Percentiles rank a stretch among this genome's conserved stretches.
Conservation (phyloP, 805 yeast genomes). For the Wickerhamiella sergipiensis region DNA sequence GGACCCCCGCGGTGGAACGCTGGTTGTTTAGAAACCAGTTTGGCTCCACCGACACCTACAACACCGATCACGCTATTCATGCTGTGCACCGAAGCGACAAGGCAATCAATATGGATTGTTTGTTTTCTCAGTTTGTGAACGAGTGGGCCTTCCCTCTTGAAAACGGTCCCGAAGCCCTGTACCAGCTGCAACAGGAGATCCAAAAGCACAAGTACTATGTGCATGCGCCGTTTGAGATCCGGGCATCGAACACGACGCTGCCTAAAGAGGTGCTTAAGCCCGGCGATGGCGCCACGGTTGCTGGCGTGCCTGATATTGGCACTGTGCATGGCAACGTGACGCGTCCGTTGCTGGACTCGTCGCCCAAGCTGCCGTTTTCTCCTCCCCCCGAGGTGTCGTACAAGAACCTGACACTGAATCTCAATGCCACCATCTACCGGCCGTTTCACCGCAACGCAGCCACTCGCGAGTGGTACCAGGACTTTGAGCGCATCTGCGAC, state of each 20-base stretch:
- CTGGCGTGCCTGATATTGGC: conserved; percentile 30
- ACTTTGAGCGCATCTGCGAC: conserved; percentile 66
- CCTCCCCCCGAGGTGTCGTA: conserved; percentile 42
- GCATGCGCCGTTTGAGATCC: conserved; percentile 90
- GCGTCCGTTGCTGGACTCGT: conserved; percentile 68
- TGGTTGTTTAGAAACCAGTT: conserved; percentile 79
- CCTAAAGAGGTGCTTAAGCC: conserved; percentile 11
- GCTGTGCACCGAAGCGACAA: conserved; percentile 72
- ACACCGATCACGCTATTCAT: conserved; percentile 36
- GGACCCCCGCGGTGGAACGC: conserved; percentile 74
- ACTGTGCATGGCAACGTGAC: conserved; percentile 74
- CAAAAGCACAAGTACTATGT: conserved; percentile 56
- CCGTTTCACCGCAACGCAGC: conserved; percentile 74
- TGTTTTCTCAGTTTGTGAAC: conserved; percentile 84
- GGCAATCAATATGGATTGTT: conserved; percentile 89
- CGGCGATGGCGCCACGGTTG: background rate
- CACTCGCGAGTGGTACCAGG: conserved; percentile 59
- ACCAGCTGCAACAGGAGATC: conserved; percentile 32
- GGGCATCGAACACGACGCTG: conserved; percentile 67
- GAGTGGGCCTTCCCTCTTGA: conserved; percentile 94
- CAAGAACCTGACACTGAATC: conserved; percentile 67
- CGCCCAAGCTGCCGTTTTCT: conserved; percentile 50
- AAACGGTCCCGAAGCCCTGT: conserved; percentile 60
- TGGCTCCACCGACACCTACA: conserved; percentile 55
- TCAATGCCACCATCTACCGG: conserved; percentile 91